A percentile compares a stretch with the other conserved stretches of the same genome.
Evolutionary conservation across 1,139 yeast genomes (phyloP).

Genomic region (Kodamaea ohmeri): DNA sequence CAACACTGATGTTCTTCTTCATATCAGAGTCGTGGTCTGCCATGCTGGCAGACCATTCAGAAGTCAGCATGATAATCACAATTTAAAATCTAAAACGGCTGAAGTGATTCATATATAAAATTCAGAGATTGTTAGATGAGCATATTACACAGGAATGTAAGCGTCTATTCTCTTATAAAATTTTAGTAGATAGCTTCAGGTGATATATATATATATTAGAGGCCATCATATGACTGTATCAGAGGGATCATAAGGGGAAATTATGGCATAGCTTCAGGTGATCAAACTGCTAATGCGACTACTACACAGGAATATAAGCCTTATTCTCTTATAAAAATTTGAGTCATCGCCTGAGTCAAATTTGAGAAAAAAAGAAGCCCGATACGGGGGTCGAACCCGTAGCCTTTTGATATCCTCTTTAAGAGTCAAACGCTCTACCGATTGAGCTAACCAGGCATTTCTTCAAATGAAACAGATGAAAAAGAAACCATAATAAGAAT

Average conservation of each 20-base stretch:
- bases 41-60: neutral
- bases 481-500: no score
- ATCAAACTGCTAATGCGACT: no score
- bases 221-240: no score
- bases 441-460: conserved; percentile 31
- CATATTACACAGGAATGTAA: no score
- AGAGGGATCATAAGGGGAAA: no score
- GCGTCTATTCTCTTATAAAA: no score
- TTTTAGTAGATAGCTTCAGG: no score
- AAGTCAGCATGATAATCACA: neutral
- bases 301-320: no score
- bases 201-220: no score
- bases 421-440: conserved; percentile 35
- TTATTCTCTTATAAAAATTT: neutral
- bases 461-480: neutral
- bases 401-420: conserved; percentile 19
- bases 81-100: neutral
- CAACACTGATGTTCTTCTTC: neutral
- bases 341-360: conserved; percentile 1
- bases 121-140: neutral
- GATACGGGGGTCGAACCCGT: conserved; percentile 23
- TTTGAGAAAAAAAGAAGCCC: conserved; percentile 13
- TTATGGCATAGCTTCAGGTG: no score
- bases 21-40: neutral
- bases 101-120: neutral